Base-by-base conservation (phyloP, 2,329 filamentous ascomycete species). In the Sphaerostilbella broomeana region DNA sequence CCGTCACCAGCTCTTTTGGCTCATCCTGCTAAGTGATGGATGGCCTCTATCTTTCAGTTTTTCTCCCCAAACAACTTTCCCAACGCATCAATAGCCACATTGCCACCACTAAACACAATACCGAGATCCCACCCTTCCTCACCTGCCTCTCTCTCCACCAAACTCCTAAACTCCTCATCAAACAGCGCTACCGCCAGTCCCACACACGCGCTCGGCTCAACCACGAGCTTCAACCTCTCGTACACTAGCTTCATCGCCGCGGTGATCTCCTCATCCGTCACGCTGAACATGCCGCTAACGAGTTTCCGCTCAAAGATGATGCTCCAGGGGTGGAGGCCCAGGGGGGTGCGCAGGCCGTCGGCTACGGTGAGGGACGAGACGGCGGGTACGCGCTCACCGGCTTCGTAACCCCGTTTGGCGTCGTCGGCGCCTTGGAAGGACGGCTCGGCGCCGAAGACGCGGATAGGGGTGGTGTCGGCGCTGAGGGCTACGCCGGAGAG, bases 201-300 rank as follows among this genome's bases (percentile, higher is more conserved):
- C n/a, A 95, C 89, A 3, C 81, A 87, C 1, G 84, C 78, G 61
- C 83, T 89, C 16, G 90, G 90, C 70, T 97, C 90, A 10, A 95
- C 79, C 16, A 95, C 79, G 32, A 94, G 66, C 75, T 97, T 95
- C 72, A 92, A 79, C 42, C 89, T 68, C 73, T 97, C 90, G 46
- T 89, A 66, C 22, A 94, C 82, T 46, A 97, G 62, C 45, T 74
- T 66, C 75, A 95, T 73, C 10, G 89, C 84, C 16, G 68, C 72
- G 53, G 75, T 73, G 58, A 97, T 95, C 69, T 95, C 78, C 39
- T 81, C 79, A 61, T 97, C 90, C 1, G 71, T 78, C 1, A 94
- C 90, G 40, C 75, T 74, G 62, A 77, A 79, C 52, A 95, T 75
- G 1, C 75, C 81, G 2, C 65, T 56, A 1, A 95, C 82, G 42